Conservation (phyloP, 306 rosid genomes). For the Macrotyloma uniflorum region DNA sequence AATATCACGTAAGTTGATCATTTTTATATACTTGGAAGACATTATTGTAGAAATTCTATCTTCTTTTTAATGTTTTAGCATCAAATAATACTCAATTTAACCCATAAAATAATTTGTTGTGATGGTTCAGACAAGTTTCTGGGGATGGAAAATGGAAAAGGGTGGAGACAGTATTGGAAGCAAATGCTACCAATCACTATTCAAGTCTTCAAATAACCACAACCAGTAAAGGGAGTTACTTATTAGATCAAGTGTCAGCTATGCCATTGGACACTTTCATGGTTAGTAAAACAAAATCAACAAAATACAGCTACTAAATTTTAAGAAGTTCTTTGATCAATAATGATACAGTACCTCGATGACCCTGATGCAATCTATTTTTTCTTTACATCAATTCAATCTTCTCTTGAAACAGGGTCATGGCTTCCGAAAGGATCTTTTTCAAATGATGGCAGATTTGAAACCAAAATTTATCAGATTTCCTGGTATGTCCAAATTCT, state of each 20-base stretch:
- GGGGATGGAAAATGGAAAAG: background rate
- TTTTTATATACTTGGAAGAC: background rate
- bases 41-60: background rate
- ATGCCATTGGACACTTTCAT: slow-evolving; percentile 1
- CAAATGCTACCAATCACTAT: background rate
- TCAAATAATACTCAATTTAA: background rate
- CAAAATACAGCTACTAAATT: background rate
- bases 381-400: background rate
- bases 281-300: background rate
- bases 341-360: background rate
- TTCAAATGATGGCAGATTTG: background rate
- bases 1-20: background rate
- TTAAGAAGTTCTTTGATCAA: background rate
- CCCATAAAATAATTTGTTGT: background rate
- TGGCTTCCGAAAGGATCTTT: slow-evolving; percentile 1
- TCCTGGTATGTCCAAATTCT: background rate
- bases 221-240: background rate
- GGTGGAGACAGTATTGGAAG: background rate
- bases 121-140: background rate
- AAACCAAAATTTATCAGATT: slow-evolving; percentile 2
- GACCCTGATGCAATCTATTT: background rate
- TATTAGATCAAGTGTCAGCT: background rate
- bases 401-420: background rate
- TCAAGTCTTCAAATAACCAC: slow-evolving; percentile 15
- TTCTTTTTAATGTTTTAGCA: background rate